Percentiles rank a stretch among this genome's conserved stretches.
Conservation (phyloP, 306 rosid genomes). For the Cucurbita ficifolia region DNA sequence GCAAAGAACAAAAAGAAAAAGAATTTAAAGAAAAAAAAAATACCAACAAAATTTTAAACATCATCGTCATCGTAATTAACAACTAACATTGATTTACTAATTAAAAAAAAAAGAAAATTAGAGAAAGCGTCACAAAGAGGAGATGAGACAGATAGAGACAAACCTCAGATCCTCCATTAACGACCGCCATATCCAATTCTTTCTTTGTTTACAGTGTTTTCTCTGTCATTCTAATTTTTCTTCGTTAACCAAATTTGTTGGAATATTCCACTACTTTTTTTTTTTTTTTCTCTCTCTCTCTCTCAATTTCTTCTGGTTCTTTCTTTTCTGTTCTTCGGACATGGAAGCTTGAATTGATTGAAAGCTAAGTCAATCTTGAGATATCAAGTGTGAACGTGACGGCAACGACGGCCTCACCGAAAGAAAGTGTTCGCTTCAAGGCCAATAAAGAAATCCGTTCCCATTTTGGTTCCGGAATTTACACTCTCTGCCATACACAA, state of each 20-base stretch:
- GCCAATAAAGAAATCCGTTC: slow-evolving; percentile 47
- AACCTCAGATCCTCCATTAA: slow-evolving; percentile 31
- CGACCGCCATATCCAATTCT: slow-evolving; percentile 15
- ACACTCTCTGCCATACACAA: slow-evolving; percentile 28
- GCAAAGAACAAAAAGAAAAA: neutral
- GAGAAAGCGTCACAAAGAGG: slow-evolving; percentile 4
- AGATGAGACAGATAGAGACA: slow-evolving; percentile 28
- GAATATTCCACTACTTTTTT: slow-evolving; percentile 6
- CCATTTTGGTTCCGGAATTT: slow-evolving; percentile 37
- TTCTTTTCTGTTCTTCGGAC: neutral
- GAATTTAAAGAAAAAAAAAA: neutral
- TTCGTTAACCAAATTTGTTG: neutral
- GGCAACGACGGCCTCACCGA: slow-evolving; percentile 14
- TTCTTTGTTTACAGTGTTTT: neutral
- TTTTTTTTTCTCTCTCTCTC: slow-evolving; percentile 16
- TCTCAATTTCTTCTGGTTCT: neutral
- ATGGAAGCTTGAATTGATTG: slow-evolving; percentile 43
- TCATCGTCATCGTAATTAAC: neutral
- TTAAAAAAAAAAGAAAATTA: neutral
- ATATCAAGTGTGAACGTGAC: slow-evolving; percentile 40
- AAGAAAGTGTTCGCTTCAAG: slow-evolving; percentile 43
- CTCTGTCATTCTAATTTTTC: neutral
- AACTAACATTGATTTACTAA: neutral
- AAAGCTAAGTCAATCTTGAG: slow-evolving; percentile 54
- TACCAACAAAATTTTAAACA: neutral